Percentiles rank a stretch among this genome's conserved stretches.
Evolutionary conservation across 2,329 filamentous ascomycete genomes (phyloP).

Genomic region (Apiospora malaysiana): DNA sequence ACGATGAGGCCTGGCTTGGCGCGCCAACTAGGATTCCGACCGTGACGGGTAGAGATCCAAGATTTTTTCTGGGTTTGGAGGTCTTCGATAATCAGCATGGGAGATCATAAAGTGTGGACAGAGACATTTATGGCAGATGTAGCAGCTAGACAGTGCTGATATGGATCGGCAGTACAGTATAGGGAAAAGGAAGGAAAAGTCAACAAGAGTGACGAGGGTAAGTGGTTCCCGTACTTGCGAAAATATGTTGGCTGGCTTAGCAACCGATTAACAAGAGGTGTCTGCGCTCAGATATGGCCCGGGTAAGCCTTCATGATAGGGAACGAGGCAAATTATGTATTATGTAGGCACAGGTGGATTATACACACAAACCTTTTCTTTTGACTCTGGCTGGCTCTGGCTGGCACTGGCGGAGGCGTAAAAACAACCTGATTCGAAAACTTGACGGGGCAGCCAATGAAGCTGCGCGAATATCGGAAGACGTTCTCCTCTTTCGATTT

Average conservation of each 20-base stretch:
- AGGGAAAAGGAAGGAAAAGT: neutral
- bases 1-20: constrained; percentile 59
- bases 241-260: constrained; percentile 2
- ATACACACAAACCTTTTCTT: neutral
- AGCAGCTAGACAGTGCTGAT: neutral
- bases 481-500: neutral
- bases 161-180: neutral
- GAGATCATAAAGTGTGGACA: neutral
- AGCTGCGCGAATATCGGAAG: constrained; percentile 1
- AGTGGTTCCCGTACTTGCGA: neutral
- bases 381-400: too few relatives aligned
- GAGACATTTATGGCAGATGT: constrained; percentile 1
- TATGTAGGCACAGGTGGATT: neutral
- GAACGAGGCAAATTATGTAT: neutral
- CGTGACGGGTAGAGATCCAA: constrained; percentile 31
- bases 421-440: neutral
- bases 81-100: constrained; percentile 58
- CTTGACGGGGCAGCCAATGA: neutral
- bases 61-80: constrained; percentile 30
- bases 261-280: constrained; percentile 1
- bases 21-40: constrained; percentile 29
- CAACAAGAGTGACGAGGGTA: neutral
- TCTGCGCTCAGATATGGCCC: constrained; percentile 4
- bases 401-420: neutral
- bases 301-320: neutral